Evolutionary conservation across 352 stramenopile species (phyloP).

Genomic region (Pythium scleroteichum): DNA sequence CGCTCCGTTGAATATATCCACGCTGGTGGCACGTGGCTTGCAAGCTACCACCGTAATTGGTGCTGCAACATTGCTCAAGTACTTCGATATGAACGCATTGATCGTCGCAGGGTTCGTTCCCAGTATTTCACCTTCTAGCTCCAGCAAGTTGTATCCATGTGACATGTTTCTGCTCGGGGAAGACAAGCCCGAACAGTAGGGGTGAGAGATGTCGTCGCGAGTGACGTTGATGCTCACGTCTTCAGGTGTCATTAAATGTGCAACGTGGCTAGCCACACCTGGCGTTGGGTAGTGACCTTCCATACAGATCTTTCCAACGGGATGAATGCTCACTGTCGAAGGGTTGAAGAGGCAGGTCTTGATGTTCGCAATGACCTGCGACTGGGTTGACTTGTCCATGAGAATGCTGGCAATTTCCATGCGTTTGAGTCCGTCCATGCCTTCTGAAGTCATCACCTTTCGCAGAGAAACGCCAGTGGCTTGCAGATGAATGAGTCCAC

Average conservation of each 20-base stretch:
- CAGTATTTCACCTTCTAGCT: constrained; percentile 69
- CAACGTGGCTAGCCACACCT: constrained; percentile 44
- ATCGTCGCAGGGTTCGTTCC: constrained; percentile 59
- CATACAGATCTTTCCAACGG: constrained; percentile 68
- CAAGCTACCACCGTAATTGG: constrained; percentile 67
- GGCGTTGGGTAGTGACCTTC: constrained; percentile 55
- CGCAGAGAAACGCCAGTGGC: constrained; percentile 44
- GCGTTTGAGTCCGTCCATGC: constrained; percentile 60
- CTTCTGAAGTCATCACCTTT: constrained; percentile 59
- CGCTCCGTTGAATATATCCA: constrained; percentile 69
- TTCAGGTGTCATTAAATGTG: constrained; percentile 43
- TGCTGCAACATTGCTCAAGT: constrained; percentile 59
- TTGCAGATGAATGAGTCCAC: constrained; percentile 50
- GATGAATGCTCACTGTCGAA: constrained; percentile 67
- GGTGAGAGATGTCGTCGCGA: constrained; percentile 49
- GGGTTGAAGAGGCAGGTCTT: constrained; percentile 83
- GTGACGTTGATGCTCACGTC: constrained; percentile 47
- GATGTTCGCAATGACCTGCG: constrained; percentile 63
- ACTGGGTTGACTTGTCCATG: constrained; percentile 62
- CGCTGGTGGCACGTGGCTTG: constrained; percentile 50
- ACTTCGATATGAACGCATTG: constrained; percentile 76
- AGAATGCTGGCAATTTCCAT: constrained; percentile 66
- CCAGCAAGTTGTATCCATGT: constrained; percentile 70
- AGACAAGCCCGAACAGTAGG: constrained; percentile 42
- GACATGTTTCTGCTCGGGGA: constrained; percentile 29